Base-by-base conservation (phyloP, 805 yeast genomes). In the Kodamaea nitidulidarum region DNA sequence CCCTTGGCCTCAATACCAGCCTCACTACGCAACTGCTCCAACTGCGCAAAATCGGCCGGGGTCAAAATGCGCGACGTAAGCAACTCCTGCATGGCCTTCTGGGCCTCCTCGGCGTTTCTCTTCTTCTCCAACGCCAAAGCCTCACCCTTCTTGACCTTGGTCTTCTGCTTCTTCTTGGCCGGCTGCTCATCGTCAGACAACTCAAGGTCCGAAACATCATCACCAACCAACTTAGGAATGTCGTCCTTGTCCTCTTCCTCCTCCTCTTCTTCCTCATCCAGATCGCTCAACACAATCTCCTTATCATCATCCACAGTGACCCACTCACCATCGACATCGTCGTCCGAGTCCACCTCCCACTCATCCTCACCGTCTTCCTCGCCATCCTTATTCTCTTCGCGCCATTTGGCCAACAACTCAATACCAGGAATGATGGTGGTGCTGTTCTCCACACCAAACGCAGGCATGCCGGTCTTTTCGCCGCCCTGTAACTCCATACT, bases 11-110 rank as follows among this genome's bases (percentile, higher is more conserved):
- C 85, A 35, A 90, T 73, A 49, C 96, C 96, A 4, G 96, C 95
- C 61, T 84, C 81, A 12, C 78, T 71, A 55, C 80, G 78, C 52
- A 93, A 75, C 62, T 93, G 96, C 54, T 91, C 91, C 52, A 93
- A 73, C 64, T 91, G 91, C 46, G 96, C 96, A 58, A 90, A 93
- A 69, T 93, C 99, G 1, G 98, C 97, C 15, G 99, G 98, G 0
- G 99, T 93, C 50, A 93, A 73, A 44, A 93, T 84, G 50, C 84
- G 79, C 35, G 79, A 75, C n/a, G 84, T 73, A 27, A 81, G 84
- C 47, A 87, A 49, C 41, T 79, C 79, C 40, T 71, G 66, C 67
- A 62, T 63, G 15, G 61, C 60, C 39, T 52, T 46, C 32, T 61
- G 59, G 8, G 56, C 47, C 18, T 58, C 69, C 17, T 65, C 52